These are phyloP conservation scores for Coffea canephora DNA, from an alignment of 257 asterid species.

Conservation along the genomic window DNA sequence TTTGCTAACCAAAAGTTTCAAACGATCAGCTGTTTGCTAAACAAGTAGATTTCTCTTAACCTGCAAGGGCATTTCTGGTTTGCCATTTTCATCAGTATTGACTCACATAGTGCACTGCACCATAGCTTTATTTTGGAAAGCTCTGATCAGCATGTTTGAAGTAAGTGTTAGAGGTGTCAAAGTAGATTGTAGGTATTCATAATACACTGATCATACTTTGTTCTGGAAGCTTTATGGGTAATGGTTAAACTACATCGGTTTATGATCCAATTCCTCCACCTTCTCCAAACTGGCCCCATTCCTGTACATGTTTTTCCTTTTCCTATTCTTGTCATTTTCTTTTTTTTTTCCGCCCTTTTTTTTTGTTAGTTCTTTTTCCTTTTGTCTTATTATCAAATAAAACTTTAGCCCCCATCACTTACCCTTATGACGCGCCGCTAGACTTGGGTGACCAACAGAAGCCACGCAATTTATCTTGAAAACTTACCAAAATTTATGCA, in stretches of 20 bases:
- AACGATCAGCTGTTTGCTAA: background rate
- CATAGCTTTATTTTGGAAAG: background rate
- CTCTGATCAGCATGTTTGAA: background rate
- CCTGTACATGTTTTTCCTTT: background rate
- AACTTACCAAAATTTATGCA: too few relatives aligned
- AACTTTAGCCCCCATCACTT: background rate
- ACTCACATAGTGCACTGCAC: background rate
- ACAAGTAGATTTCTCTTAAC: background rate
- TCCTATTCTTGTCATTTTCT: too few relatives aligned
- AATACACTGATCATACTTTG: too few relatives aligned
- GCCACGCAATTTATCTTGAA: background rate
- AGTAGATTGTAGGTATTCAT: background rate
- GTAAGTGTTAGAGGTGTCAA: background rate
- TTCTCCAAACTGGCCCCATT: background rate
- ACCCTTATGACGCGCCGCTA: background rate
- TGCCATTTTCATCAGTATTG: background rate
- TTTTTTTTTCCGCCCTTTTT: too few relatives aligned
- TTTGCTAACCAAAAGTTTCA: background rate
- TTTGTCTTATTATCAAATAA: background rate
- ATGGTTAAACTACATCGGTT: background rate
- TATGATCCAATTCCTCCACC: background rate
- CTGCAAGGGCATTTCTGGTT: background rate
- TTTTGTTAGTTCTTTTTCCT: background rate
- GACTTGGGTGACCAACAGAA: too few relatives aligned
- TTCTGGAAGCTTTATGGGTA: background rate